These are phyloP conservation scores for Blastobotrys aristatus DNA, from an alignment of 1,139 yeast genomes.

Conservation along the genomic window DNA sequence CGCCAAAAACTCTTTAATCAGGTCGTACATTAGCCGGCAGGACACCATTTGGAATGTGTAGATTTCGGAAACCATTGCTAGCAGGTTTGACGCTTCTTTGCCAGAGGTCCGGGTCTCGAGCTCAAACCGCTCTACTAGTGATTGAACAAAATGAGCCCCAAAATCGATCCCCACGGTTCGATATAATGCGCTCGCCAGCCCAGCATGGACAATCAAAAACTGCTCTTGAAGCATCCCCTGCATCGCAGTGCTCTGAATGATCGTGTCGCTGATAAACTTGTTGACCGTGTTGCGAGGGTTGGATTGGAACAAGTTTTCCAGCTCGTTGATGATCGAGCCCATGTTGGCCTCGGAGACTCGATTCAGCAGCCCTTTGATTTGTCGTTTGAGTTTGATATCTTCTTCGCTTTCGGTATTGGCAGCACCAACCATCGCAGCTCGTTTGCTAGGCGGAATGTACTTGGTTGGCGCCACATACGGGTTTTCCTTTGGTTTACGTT, in stretches of 20 bases:
- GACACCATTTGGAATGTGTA: slow-evolving; percentile 75
- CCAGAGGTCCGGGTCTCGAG: slow-evolving; percentile 31
- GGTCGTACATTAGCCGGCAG: slow-evolving; percentile 69
- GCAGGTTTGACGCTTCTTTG: slow-evolving; percentile 62
- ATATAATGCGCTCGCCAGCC: slow-evolving; percentile 69
- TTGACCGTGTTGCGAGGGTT: slow-evolving; percentile 76
- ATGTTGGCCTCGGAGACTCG: slow-evolving; percentile 83
- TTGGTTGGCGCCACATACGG: slow-evolving; percentile 80
- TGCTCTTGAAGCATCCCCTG: slow-evolving; percentile 68
- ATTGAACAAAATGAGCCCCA: slow-evolving; percentile 83
- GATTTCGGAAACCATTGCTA: slow-evolving; percentile 70
- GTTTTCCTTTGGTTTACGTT: slow-evolving; percentile 51
- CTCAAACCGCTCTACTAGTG: slow-evolving; percentile 63
- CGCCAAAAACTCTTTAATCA: slow-evolving; percentile 53
- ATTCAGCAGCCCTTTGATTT: slow-evolving; percentile 76
- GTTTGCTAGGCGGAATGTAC: slow-evolving; percentile 81
- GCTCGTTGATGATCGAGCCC: slow-evolving; percentile 59
- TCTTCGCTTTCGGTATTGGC: slow-evolving; percentile 42
- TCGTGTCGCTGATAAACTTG: slow-evolving; percentile 56
- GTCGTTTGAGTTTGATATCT: slow-evolving; percentile 46
- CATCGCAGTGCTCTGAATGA: slow-evolving; percentile 61
- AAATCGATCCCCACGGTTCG: slow-evolving; percentile 77
- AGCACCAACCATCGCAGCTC: slow-evolving; percentile 37
- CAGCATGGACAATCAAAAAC: slow-evolving; percentile 75
- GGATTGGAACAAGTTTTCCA: slow-evolving; percentile 55